Evolutionary conservation across 805 yeast genomes (phyloP).

Genomic region (Cyberlindnera mycetangii): DNA sequence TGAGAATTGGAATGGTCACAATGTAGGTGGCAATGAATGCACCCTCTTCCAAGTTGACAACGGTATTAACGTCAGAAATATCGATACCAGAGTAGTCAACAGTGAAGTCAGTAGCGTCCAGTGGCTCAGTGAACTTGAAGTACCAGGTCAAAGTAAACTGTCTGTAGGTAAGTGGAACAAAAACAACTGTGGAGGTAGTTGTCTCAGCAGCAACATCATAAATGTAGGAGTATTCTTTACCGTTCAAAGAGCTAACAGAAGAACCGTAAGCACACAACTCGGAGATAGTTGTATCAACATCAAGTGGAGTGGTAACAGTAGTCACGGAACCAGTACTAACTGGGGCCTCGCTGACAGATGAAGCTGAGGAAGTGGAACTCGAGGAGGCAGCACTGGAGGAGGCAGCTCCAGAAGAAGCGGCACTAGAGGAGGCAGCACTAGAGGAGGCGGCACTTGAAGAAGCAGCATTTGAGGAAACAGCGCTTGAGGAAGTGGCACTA

Average conservation of each 20-base stretch:
- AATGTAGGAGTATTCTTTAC: conserved; percentile 2
- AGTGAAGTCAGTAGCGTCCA: conserved; percentile 15
- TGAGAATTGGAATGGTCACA: conserved; percentile 4
- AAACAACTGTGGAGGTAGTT: background rate
- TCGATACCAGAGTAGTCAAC: conserved; percentile 10
- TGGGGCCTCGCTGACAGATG: background rate
- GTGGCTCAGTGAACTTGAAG: conserved; percentile 13
- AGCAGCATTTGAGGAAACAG: background rate
- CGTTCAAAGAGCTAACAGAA: conserved; percentile 2
- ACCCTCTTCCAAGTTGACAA: conserved; percentile 20
- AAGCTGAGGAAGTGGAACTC: background rate
- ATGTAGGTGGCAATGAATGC: conserved; percentile 12
- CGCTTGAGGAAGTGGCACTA: background rate
- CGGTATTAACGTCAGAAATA: conserved; percentile 9
- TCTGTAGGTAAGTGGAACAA: background rate
- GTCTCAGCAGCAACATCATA: conserved; percentile 2
- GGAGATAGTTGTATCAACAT: background rate
- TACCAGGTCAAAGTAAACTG: conserved; percentile 20
- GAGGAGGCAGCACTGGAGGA: background rate
- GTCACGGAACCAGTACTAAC: background rate
- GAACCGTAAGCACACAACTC: conserved; percentile 5
- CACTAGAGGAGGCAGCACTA: conserved; percentile 1
- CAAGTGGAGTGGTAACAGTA: conserved; percentile 6
- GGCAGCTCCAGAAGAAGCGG: conserved; percentile 3
- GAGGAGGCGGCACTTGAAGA: background rate